Evolutionary conservation across 2,329 filamentous ascomycete genomes (phyloP), one percentile per base, ranked within the genome.

Genomic region (Fusarium odoratissimum): DNA sequence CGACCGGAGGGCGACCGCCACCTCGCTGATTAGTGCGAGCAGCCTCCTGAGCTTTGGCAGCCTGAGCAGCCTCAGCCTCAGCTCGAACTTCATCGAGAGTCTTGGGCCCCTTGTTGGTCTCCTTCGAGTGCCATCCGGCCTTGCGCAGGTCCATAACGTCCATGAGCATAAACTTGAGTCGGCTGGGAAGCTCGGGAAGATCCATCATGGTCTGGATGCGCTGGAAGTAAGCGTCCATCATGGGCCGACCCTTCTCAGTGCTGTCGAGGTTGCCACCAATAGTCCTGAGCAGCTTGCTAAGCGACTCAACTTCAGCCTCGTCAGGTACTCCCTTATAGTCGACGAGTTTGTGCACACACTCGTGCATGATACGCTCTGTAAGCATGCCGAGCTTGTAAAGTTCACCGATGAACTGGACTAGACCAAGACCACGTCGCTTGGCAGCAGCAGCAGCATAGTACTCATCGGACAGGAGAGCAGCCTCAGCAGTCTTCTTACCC

Each of bases 331-430:
- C 95, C 79, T 95, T 92, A 83, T 97, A 98, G 84, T 99, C 95
- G 75, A 99, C 93, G 72, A 99, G 90, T 84, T 97, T 97, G 86
- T 95, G 92, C 33, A 99, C 95, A 89, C 96, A 99, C 84, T 98
- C 94, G 86, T 99, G 95, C 96, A 99, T 99, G 84, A 99, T 99
- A 82, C 95, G 93, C 83, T 98, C 94, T 69, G 96, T 99, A 83
- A 99, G 89, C 96, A 99, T 99, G 81, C 93, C 92, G 69, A 99
- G 91, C 88, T 98, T 99, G 90, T 97, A 99, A 49, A 99, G 90
- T 85, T 99, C 96, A 86, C 96, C 96, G 80, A 99, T 99, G 85
- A 99, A 99, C 84, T 98, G 95, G 73, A 99, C 95, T 28, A 99
- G 90, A 91, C 96, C 96, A 73, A 99, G 93, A 85, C 96, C 96